A percentile compares a stretch with the other conserved stretches of the same genome.
phyloP scores from a whole-genome alignment of 2,329 filamentous ascomycete genomes.

The Zymoseptoria passerinii region DNA sequence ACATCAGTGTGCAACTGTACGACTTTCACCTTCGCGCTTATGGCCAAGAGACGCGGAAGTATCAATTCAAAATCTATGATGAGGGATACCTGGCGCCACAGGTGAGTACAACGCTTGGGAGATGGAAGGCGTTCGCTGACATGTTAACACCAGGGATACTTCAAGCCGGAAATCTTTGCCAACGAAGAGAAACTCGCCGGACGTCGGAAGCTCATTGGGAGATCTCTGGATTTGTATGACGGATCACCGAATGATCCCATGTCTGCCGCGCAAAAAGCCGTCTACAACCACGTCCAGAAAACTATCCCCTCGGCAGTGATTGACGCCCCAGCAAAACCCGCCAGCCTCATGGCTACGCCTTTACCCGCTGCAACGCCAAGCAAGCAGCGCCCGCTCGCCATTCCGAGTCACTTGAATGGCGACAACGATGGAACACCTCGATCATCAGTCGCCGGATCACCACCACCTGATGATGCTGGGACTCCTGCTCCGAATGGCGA shows the following conservation, averaged over 20 bases:
- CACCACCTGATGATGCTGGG: conserved; percentile 65
- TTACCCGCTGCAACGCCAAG: conserved; percentile 19
- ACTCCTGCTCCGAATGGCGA: conserved; percentile 53
- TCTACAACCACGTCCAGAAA: conserved; percentile 45
- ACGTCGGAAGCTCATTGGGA: conserved; percentile 71
- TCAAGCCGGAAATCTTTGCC: conserved; percentile 81
- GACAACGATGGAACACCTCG: conserved; percentile 68
- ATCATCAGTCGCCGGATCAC: conserved; percentile 80
- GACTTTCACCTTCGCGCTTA: conserved; percentile 86
- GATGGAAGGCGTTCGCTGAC: background rate
- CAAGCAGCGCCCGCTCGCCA: conserved; percentile 46
- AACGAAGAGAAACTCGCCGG: conserved; percentile 69
- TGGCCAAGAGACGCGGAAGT: conserved; percentile 83
- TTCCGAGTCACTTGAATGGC: conserved; percentile 58
- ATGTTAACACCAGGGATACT: conserved; percentile 54
- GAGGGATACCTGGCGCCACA: conserved; percentile 90
- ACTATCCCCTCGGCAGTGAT: conserved; percentile 33
- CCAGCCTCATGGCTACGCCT: conserved; percentile 33
- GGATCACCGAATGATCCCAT: conserved; percentile 83
- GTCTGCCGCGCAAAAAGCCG: conserved; percentile 71
- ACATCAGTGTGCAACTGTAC: conserved; percentile 78
- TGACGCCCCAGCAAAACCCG: conserved; percentile 34
- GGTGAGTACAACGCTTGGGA: conserved; percentile 34
- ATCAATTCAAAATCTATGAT: conserved; percentile 93
- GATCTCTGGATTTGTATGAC: conserved; percentile 91